These are phyloP conservation scores for Zygosaccharomyces pseudobailii DNA, from an alignment of 1,139 yeast genomes.

Conservation along the genomic window DNA sequence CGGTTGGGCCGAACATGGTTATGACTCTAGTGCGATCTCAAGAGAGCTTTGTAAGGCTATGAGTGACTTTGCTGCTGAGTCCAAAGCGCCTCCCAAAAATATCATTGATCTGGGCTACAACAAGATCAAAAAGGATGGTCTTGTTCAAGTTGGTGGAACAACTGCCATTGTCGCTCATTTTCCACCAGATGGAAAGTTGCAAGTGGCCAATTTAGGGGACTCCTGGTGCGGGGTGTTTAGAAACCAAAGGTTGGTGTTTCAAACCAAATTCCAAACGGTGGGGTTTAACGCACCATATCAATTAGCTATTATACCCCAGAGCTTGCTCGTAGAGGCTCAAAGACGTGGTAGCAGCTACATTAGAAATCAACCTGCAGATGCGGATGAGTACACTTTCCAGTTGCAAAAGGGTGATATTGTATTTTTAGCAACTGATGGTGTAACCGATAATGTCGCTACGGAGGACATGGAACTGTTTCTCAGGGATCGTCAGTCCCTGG, in stretches of 20 bases:
- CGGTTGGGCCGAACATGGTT: slow-evolving; percentile 92
- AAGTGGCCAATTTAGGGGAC: slow-evolving; percentile 84
- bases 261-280: slow-evolving; percentile 77
- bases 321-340: slow-evolving; percentile 52
- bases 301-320: slow-evolving; percentile 74
- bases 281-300: slow-evolving; percentile 92
- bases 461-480: slow-evolving; percentile 65
- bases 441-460: slow-evolving; percentile 76
- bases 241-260: slow-evolving; percentile 53
- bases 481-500: slow-evolving; percentile 39
- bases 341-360: slow-evolving; percentile 56
- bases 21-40: slow-evolving; percentile 78
- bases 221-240: slow-evolving; percentile 91
- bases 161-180: slow-evolving; percentile 86
- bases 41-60: slow-evolving; percentile 57
- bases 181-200: slow-evolving; percentile 48
- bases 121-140: slow-evolving; percentile 47
- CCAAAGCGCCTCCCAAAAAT: slow-evolving; percentile 40
- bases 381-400: slow-evolving; percentile 42
- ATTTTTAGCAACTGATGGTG: slow-evolving; percentile 89
- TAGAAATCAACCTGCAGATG: slow-evolving; percentile 46
- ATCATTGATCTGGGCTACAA: slow-evolving; percentile 54
- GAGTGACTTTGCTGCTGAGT: slow-evolving; percentile 25
- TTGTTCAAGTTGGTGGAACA: slow-evolving; percentile 89
- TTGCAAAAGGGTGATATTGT: slow-evolving; percentile 67